phyloP scores from a whole-genome alignment of 2,329 filamentous ascomycete species.

The Ascochyta viciae-villosae region DNA sequence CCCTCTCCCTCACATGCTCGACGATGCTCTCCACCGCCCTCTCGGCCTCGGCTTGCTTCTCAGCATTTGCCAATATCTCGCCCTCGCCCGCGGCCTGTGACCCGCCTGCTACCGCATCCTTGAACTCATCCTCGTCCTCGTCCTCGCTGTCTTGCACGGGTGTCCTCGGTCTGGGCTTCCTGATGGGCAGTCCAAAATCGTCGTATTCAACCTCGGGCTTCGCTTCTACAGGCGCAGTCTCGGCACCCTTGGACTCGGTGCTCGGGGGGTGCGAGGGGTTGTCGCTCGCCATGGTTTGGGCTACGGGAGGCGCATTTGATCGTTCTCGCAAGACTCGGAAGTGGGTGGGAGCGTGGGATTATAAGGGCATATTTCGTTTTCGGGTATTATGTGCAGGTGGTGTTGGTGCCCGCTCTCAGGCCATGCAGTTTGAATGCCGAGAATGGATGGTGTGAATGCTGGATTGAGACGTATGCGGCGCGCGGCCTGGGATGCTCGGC shows the following conservation, averaged over 20 bases:
- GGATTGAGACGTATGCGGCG: not conserved
- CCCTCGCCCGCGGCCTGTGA: not conserved
- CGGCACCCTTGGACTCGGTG: constrained; percentile 29
- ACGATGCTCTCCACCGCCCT: constrained; percentile 27
- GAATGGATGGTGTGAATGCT: not conserved
- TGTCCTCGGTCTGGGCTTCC: constrained; percentile 51
- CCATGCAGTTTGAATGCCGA: constrained; percentile 7
- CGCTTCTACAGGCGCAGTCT: constrained; percentile 19
- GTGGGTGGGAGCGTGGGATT: not conserved
- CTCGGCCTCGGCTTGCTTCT: constrained; percentile 23
- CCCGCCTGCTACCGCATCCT: constrained; percentile 32
- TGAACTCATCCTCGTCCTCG: constrained; percentile 39
- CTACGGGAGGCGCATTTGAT: constrained; percentile 21
- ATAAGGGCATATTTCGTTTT: constrained; percentile 7
- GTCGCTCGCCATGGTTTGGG: constrained; percentile 35
- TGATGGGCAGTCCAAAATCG: constrained; percentile 74
- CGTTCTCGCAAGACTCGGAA: not conserved
- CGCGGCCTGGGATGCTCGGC: not conserved
- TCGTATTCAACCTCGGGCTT: constrained; percentile 60
- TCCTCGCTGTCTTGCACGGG: constrained; percentile 38
- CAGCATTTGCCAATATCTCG: constrained; percentile 10
- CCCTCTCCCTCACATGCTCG: constrained; percentile 20
- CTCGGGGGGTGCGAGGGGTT: constrained; percentile 39
- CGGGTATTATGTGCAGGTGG: constrained; percentile 9
- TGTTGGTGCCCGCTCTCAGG: constrained; percentile 6